phyloP scores from a whole-genome alignment of 2,329 filamentous ascomycete species.

The Tolypocladium ophioglossoides region DNA sequence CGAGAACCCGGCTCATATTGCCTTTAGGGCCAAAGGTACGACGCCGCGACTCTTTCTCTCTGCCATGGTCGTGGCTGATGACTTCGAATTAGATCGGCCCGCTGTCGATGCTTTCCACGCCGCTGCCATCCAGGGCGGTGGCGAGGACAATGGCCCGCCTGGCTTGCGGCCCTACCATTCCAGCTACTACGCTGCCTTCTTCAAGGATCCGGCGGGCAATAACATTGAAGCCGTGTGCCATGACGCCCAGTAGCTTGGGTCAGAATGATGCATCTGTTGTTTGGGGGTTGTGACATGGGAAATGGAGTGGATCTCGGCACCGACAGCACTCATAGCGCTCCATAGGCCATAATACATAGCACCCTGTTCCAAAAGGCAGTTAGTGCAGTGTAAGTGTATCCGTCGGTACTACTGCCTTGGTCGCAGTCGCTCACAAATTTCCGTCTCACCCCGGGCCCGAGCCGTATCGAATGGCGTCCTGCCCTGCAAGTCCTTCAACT shows the following conservation, averaged over 20 bases:
- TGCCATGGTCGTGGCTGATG: background rate
- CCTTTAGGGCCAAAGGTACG: constrained; percentile 18
- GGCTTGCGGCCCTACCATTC: constrained; percentile 32
- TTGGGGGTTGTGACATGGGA: background rate
- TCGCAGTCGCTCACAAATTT: no score
- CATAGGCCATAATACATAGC: no score
- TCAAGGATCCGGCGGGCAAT: constrained; percentile 40
- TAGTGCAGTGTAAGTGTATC: no score
- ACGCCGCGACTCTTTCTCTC: background rate
- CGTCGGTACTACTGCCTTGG: no score
- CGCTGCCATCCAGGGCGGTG: constrained; percentile 30
- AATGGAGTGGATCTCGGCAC: no score
- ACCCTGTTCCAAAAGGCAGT: no score
- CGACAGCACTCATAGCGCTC: no score
- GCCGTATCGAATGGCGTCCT: no score
- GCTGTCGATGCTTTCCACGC: constrained; percentile 33
- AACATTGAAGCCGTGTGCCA: constrained; percentile 36
- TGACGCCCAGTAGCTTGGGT: background rate
- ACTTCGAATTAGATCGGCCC: constrained; percentile 20
- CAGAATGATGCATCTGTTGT: no score
- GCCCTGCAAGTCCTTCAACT: no score
- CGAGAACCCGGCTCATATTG: no score
- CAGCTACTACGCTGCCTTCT: constrained; percentile 40
- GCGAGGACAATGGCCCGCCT: constrained; percentile 36
- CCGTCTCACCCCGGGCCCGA: no score